Base-by-base conservation (phyloP, 2,329 filamentous ascomycete genomes). In the Fusarium sp. region DNA sequence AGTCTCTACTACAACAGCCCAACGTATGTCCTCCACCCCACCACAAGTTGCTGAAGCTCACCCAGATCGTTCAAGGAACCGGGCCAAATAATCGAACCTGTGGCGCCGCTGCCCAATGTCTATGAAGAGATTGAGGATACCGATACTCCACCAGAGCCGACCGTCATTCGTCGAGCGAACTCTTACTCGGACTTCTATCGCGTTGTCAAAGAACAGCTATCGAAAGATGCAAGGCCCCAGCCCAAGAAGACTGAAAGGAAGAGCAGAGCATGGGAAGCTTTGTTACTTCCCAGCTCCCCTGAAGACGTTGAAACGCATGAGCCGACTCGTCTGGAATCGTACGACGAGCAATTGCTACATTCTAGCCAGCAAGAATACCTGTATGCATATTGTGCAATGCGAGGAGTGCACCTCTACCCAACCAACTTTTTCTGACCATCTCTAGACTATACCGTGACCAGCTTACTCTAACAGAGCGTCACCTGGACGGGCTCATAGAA, bases 321-420 rank as follows among this genome's bases (percentile, higher is more conserved):
- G 4, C 61, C 55, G 2, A 47, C 51, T 8, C 49, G 61, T 29
- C 51, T 65, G 7, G 42, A 61, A 21, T 65, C 57, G 49, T 81
- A 89, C 48, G 87, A 90, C 66, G 83, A 86, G 42, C 85, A 87
- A 65, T 77, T 98, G 70, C 79, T 96, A 27, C 86, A 93, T 69
- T 88, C 92, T 49, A 95, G 91, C 73, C 92, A 96, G 73, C 88
- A 91, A 66, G 88, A 94, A 72, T 97, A 97, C 74, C 80, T 89
- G 88, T 93, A 84, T 66, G 87, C 73, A 31, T 13, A 14, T 15
- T n/a, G 7, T 10, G 8, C 23, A 9, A n/a, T 21, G 7, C 8
- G 11, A 27, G n/a, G 25, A 17, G 15, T 14, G 19, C 33, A n/a
- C 25, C 7, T 11, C 15, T 38, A n/a, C 27, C n/a, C 43, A 29